phyloP scores from a whole-genome alignment of 2,329 filamentous ascomycete species.

The Dryadomyces quercus-mongolicae region DNA sequence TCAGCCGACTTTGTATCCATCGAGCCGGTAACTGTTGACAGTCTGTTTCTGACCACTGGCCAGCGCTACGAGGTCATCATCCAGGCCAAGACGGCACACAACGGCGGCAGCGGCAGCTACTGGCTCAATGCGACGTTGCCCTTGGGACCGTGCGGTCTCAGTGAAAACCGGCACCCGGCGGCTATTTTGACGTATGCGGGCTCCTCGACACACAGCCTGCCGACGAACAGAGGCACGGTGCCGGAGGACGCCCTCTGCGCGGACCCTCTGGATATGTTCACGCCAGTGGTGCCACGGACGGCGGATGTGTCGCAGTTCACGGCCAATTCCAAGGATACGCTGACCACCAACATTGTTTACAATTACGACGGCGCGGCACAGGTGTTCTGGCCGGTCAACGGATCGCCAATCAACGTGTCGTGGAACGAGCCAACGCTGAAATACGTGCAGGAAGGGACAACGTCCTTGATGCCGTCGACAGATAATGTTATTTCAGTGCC shows the following conservation, averaged over 20 bases:
- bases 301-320: constrained; percentile 11
- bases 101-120: constrained; percentile 20
- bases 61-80: constrained; percentile 33
- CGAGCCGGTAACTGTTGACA: constrained; percentile 33
- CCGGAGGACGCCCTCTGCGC: constrained; percentile 11
- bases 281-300: constrained; percentile 13
- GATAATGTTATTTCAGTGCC: constrained; percentile 8
- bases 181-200: constrained; percentile 18
- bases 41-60: constrained; percentile 37
- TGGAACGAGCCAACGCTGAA: constrained; percentile 25
- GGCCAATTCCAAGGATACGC: constrained; percentile 5
- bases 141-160: constrained; percentile 14
- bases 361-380: constrained; percentile 14
- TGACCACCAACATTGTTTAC: constrained; percentile 10
- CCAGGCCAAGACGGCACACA: constrained; percentile 20
- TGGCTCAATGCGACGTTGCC: constrained; percentile 29
- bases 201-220: constrained; percentile 8
- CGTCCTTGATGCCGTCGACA: not conserved
- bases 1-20: constrained; percentile 39
- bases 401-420: constrained; percentile 15
- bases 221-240: constrained; percentile 16
- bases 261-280: constrained; percentile 8
- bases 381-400: constrained; percentile 18
- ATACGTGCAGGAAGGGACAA: constrained; percentile 19
- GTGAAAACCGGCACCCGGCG: constrained; percentile 16